Base-by-base conservation (phyloP, 2,329 filamentous ascomycete genomes). In the Ilyonectria mors-panacis region DNA sequence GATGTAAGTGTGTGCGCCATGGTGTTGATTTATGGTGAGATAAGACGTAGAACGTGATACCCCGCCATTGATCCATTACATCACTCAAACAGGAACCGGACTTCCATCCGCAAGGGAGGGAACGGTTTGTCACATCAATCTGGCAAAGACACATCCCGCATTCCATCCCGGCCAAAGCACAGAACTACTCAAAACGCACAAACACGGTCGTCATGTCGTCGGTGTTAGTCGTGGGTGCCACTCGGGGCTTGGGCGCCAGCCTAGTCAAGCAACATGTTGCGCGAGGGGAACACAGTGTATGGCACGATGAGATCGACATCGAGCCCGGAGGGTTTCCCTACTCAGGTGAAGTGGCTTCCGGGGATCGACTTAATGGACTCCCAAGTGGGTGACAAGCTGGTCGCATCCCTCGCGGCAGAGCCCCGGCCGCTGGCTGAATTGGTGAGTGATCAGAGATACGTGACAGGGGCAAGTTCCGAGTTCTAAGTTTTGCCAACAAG, bases 141-240 rank as follows among this genome's bases (percentile, higher is more conserved):
- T 37, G 35, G n/a, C 33, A 47, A 39, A 33, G 7, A 66, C 10
- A 61, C 15, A 53, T 10, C 26, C 37, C 7, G 26, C 39, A 30
- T 30, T 59, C 19, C 42, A 42, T 33, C 51, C 10, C 37, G 26
- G 48, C 35, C 7, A 37, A n/a, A n/a, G 6, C 23, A 21, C 21
- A 55, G 9, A 55, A 47, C 17, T 26, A 23, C n/a, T 13, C 21
- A 19, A 6, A 19, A 8, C 26, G 5, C 47, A 35, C 42, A 9
- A 26, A 30, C n/a, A 9, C 39, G 54, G 5, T 47, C 33, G 77
- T 30, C 47, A 86, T 86, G 84, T 70, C 82, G 19, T 85, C 83
- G 39, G 81, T 91, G 37, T 85, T 93, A 2, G 84, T 94, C 30
- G 83, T 94, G 30, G 91, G 91, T 54, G 91, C 89, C 3, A 93